Base-by-base conservation (phyloP, 2,329 filamentous ascomycete species). In the Gyromitra esculenta region DNA sequence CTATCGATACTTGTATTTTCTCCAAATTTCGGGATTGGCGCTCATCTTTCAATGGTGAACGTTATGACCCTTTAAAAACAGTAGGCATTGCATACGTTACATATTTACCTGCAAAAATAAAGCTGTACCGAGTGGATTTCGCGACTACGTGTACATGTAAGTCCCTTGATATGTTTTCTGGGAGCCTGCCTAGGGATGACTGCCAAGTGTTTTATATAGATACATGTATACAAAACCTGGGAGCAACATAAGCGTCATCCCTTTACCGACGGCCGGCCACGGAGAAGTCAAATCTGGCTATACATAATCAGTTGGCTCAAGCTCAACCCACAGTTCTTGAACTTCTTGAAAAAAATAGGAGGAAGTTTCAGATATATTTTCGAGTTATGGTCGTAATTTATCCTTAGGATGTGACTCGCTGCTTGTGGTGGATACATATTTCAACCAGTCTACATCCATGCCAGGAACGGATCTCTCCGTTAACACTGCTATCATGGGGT, bases 311-410 rank as follows among this genome's bases (percentile, higher is more conserved):
- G 31, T 62, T 70, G 43, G 43, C 41, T 31, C 25, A 6, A 37
- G 37, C 41, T 57, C 8, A 43, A 59, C 52, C 52, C 66, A 50
- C 66, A 69, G 35, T 21, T 21, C 45, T 43, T 50, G 21, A 50
- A 18, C 43, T 45, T 43, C 62, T 65, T 65, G 18, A 65, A 59
- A 48, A 21, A 41, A n/a, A 18, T 41, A 31, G 21, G 39, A 25
- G 41, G 41, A 45, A 37, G 65, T 37, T 11, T 52, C 54, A 62
- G 41, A 62, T 70, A 62, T 13, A 62, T 52, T 52, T 15, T 48
- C 11, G n/a, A 4, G 8, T 11, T 48, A 6, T 5, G 8, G 13
- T 48, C 21, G 37, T 39, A 48, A 11, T 25, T 48, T 50, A 18
- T 9, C 21, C 57, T 37, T 13, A 18, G 54, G 43, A 39, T 62